Conservation (phyloP, 2,329 filamentous ascomycete species). For the Microdochium trichocladiopsis region DNA sequence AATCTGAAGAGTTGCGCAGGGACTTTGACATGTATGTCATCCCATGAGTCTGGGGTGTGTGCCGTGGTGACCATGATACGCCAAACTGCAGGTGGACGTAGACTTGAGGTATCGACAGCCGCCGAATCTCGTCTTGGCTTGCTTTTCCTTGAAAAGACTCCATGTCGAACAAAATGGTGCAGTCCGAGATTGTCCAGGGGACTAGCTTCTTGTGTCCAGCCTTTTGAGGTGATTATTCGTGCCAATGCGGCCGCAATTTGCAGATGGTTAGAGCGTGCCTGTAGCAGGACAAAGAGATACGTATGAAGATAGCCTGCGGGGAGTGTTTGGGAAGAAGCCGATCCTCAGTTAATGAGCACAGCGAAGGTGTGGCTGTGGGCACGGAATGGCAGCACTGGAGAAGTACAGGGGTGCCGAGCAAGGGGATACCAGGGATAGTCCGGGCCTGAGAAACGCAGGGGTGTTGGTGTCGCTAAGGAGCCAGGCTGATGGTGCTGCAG, state of each 20-base stretch:
- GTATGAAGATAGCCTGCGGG: background rate
- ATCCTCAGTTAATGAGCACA: background rate
- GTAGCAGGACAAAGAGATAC: no score
- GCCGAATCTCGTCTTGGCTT: slow-evolving; percentile 13
- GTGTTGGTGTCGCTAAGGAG: no score
- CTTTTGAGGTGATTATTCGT: no score
- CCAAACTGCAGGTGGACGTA: slow-evolving; percentile 46
- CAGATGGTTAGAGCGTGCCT: no score
- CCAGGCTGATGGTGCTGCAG: no score
- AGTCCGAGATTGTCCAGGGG: background rate
- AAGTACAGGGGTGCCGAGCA: background rate
- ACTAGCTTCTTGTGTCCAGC: no score
- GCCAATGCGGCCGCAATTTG: no score
- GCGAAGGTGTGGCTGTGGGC: background rate
- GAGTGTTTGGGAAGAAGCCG: background rate
- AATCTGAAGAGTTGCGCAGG: slow-evolving; percentile 29
- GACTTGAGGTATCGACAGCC: slow-evolving; percentile 30
- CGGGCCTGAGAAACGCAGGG: no score
- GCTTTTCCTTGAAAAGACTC: background rate
- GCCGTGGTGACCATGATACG: slow-evolving; percentile 38
- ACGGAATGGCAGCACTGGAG: background rate
- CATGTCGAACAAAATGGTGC: background rate
- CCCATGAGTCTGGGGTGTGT: slow-evolving; percentile 33
- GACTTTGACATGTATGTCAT: slow-evolving; percentile 40
- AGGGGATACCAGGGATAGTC: background rate